These are phyloP conservation scores for Russula vinacea DNA, from an alignment of 768 basidiomycete species.

Conservation along the genomic window DNA sequence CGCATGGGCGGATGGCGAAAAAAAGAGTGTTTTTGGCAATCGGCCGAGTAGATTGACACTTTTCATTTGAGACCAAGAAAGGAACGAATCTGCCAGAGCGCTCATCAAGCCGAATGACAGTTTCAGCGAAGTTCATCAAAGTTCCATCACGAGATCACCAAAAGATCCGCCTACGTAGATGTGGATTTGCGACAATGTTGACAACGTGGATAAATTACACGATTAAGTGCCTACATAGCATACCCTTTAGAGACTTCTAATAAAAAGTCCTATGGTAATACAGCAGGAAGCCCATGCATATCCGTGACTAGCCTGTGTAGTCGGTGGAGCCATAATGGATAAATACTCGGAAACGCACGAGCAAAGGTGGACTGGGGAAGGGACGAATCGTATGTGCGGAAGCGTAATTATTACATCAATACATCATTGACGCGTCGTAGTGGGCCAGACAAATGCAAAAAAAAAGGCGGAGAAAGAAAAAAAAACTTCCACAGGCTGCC, in stretches of 20 bases:
- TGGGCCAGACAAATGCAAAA: neutral
- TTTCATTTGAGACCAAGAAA: neutral
- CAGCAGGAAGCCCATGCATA: slow-evolving; percentile 21
- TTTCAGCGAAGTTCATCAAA: neutral
- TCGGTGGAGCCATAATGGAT: slow-evolving; percentile 15
- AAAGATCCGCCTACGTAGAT: slow-evolving; percentile 22
- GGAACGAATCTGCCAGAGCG: neutral
- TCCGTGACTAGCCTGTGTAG: slow-evolving; percentile 22
- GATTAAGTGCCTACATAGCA: slow-evolving; percentile 28
- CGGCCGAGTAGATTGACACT: neutral
- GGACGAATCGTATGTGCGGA: slow-evolving; percentile 6
- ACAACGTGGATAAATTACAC: slow-evolving; percentile 29
- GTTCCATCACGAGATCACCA: slow-evolving; percentile 12
- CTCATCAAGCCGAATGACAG: neutral
- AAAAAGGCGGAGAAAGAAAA: neutral
- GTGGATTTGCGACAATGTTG: slow-evolving; percentile 26
- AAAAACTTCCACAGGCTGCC: neutral
- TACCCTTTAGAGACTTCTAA: slow-evolving; percentile 28
- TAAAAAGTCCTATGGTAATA: slow-evolving; percentile 28
- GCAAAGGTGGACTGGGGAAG: neutral
- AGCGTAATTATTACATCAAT: slow-evolving; percentile 28
- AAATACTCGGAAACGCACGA: slow-evolving; percentile 23
- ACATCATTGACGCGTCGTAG: slow-evolving; percentile 19
- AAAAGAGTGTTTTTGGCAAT: neutral
- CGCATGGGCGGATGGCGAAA: neutral